phyloP scores from a whole-genome alignment of 2,329 filamentous ascomycete genomes.

The Coniochaeta pulveracea region DNA sequence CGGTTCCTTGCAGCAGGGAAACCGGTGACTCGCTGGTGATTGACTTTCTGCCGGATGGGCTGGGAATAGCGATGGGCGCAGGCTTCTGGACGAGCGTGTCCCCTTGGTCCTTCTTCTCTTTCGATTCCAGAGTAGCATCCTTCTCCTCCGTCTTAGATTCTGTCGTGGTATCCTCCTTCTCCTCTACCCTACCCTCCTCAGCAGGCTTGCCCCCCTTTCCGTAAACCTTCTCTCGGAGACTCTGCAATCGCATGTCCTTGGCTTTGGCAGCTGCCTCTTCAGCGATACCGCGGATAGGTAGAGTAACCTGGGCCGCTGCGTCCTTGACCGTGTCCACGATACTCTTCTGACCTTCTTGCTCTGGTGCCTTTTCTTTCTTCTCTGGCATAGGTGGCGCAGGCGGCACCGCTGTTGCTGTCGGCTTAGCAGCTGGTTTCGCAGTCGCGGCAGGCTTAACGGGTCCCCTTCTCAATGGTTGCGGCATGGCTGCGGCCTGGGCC shows the following conservation, averaged over 20 bases:
- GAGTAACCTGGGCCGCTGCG: constrained; percentile 16
- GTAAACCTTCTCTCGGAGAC: constrained; percentile 42
- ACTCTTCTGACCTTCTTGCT: constrained; percentile 13
- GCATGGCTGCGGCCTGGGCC: constrained; percentile 38
- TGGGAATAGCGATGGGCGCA: constrained; percentile 7
- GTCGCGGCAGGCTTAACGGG: constrained; percentile 26
- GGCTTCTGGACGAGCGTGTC: background rate
- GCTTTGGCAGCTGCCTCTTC: constrained; percentile 57
- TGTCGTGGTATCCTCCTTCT: constrained; percentile 6
- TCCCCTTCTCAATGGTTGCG: too few species aligned
- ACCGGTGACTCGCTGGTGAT: too few species aligned
- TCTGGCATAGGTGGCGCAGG: constrained; percentile 13
- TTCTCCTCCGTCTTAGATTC: constrained; percentile 7
- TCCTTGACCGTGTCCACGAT: constrained; percentile 14
- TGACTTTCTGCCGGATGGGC: too few species aligned
- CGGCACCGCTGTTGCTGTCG: constrained; percentile 11
- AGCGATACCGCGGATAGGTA: constrained; percentile 42
- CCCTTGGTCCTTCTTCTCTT: constrained; percentile 1
- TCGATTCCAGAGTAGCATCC: too few species aligned
- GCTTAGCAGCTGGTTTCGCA: constrained; percentile 13
- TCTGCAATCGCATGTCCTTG: constrained; percentile 45
- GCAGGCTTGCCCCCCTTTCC: constrained; percentile 24
- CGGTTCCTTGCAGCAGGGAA: too few species aligned
- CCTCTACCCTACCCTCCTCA: constrained; percentile 4
- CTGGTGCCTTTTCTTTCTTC: constrained; percentile 9